Evolutionary conservation across 78 protist genomes (phyloP).

Genomic region (Dictyostelium capitatum): DNA sequence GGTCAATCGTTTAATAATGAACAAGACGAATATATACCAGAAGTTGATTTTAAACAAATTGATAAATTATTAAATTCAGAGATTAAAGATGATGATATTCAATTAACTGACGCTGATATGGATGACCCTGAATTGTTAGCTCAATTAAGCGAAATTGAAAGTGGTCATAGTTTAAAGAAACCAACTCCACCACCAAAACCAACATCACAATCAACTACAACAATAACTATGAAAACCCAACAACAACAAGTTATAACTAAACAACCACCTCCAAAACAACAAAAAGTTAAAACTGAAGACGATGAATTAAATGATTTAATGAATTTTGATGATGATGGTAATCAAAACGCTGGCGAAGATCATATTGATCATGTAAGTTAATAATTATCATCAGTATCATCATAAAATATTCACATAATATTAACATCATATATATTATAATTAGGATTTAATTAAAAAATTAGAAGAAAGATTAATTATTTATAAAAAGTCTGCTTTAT

Average conservation of each 20-base stretch:
- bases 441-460: constrained; percentile 17
- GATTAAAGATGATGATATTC: constrained; percentile 51
- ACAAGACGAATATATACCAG: constrained; percentile 5
- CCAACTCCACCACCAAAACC: not conserved
- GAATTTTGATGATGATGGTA: not conserved
- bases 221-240: not conserved
- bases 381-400: not conserved
- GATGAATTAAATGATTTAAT: constrained; percentile 21
- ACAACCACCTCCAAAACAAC: not conserved
- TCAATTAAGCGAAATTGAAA: constrained; percentile 44
- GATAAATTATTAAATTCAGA: constrained; percentile 50
- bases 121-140: constrained; percentile 64
- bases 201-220: constrained; percentile 7
- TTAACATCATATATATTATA: not conserved
- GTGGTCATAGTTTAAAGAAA: not conserved
- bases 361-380: constrained; percentile 7
- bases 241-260: not conserved
- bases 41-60: constrained; percentile 31
- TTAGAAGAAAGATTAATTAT: constrained; percentile 26
- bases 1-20: not conserved
- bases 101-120: constrained; percentile 69
- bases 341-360: constrained; percentile 9
- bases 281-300: constrained; percentile 3
- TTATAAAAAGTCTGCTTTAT: constrained; percentile 32
- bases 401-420: not conserved